Evolutionary conservation across 768 basidiomycete genomes (phyloP), one percentile per base, ranked within the genome.

Genomic region (Boletus patriciae): DNA sequence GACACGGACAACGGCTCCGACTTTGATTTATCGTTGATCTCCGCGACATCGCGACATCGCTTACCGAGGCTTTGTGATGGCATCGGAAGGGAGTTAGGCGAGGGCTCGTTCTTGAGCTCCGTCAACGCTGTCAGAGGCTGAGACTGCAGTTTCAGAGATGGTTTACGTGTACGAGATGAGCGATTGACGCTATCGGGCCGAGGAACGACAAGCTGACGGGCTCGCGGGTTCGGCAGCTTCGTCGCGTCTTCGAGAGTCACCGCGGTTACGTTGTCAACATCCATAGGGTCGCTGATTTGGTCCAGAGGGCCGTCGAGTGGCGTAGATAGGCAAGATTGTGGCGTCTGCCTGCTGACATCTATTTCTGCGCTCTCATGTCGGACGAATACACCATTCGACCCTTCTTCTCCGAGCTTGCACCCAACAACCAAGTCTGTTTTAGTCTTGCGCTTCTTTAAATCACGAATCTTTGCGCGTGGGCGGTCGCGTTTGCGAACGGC

Each of bases 361-460:
- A 87, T 83, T 40, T 85, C 82, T 46, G 72, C 76, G 53, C 78
- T 85, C 65, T 87, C 85, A 29, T 76, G 73, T 15, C 83, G 78
- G 37, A 85, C 76, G 58, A 80, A 83, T 27, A 86, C 81, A 1
- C 77, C 81, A 49, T 70, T 57, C 19, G 72, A 62, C 34, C 61
- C 70, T 45, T 60, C 64, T 46, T 60, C 70, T 64, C 56, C 72
- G 38, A 59, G 63, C 9, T 55, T 63, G 49, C 76, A 65, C 36
- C 65, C 70, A 21, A 77, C 58, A n/a, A 73, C 71, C 52, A 64
- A 34, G 49, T 65, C 74, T 49, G 59, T 64, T 65, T 46, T 67
- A 16, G 82, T 75, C 61, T 77, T 80, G 47, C 81, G 75, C 58
- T 79, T 79, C 72, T 85, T 86, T 52, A 86, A 70, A 62, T 83